These are phyloP conservation scores for Haplosporangium sp. DNA, from an alignment of 371 early-diverging fungal species.

Conservation along the genomic window DNA sequence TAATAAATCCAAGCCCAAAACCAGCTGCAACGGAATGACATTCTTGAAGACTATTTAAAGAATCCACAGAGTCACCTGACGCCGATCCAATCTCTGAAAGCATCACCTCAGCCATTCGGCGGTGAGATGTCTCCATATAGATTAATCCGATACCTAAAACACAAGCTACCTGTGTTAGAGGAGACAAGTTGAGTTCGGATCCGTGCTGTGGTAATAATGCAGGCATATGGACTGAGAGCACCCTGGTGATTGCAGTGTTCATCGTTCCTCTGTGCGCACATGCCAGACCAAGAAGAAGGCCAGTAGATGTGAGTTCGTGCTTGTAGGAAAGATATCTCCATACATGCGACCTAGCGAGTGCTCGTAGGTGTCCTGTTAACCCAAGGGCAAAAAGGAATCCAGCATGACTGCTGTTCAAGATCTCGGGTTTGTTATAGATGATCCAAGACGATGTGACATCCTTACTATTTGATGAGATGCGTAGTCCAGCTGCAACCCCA, in stretches of 20 bases:
- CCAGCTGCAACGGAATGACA: constrained; percentile 81
- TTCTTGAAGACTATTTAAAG: constrained; percentile 62
- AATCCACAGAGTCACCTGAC: constrained; percentile 46
- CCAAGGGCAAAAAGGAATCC: constrained; percentile 89
- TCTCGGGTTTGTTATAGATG: constrained; percentile 70
- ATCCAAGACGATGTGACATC: constrained; percentile 84
- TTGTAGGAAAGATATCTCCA: constrained; percentile 74
- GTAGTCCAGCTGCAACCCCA: constrained; percentile 85
- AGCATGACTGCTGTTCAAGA: constrained; percentile 72
- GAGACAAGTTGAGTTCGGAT: constrained; percentile 66
- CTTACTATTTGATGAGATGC: constrained; percentile 67
- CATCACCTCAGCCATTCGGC: constrained; percentile 77
- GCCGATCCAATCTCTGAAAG: constrained; percentile 72
- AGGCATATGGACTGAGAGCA: constrained; percentile 81
- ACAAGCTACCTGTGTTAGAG: constrained; percentile 70
- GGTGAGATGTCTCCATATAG: constrained; percentile 73
- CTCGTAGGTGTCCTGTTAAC: constrained; percentile 77
- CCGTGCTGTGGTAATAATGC: constrained; percentile 67
- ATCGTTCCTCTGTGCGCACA: constrained; percentile 78
- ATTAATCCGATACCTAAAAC: constrained; percentile 83
- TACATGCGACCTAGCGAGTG: constrained; percentile 70
- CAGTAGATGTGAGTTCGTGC: constrained; percentile 75
- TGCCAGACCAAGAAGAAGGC: constrained; percentile 80
- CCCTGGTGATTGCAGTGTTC: constrained; percentile 69
- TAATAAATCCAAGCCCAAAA: constrained; percentile 85